These are phyloP conservation scores for Cytauxzoon felis DNA, from an alignment of 169 alveolate genomes.

Conservation along the genomic window DNA sequence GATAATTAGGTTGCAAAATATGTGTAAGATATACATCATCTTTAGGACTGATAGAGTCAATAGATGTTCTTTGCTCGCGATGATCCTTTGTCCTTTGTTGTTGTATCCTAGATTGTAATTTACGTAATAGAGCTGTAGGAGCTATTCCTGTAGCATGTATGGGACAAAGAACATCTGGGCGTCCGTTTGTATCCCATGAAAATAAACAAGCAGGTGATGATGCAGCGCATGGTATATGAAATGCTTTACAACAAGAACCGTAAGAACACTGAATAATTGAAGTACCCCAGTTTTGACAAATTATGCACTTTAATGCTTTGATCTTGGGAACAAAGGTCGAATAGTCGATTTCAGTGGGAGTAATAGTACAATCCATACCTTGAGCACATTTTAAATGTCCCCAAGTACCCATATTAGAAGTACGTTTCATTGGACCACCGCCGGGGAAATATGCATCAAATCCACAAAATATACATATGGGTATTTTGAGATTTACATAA, in stretches of 20 bases:
- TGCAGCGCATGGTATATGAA: slow-evolving; percentile 76
- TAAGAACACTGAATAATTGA: slow-evolving; percentile 69
- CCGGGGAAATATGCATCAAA: slow-evolving; percentile 72
- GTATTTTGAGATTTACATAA: slow-evolving; percentile 52
- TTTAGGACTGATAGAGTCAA: slow-evolving; percentile 30
- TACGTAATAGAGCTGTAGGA: slow-evolving; percentile 74
- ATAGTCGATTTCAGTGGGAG: slow-evolving; percentile 38
- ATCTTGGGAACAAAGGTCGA: slow-evolving; percentile 63
- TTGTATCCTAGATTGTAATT: slow-evolving; percentile 64
- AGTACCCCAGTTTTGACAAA: slow-evolving; percentile 53
- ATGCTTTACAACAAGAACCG: slow-evolving; percentile 69
- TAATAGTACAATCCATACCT: slow-evolving; percentile 60
- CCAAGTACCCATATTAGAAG: slow-evolving; percentile 71
- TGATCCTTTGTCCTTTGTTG: slow-evolving; percentile 59
- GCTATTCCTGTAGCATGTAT: slow-evolving; percentile 72
- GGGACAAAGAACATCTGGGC: slow-evolving; percentile 70
- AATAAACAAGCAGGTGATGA: slow-evolving; percentile 67
- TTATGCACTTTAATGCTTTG: slow-evolving; percentile 59
- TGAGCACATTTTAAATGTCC: slow-evolving; percentile 75
- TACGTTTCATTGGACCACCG: slow-evolving; percentile 76
- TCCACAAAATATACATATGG: slow-evolving; percentile 72
- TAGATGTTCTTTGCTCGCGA: slow-evolving; percentile 1
- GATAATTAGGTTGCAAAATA: slow-evolving; percentile 50
- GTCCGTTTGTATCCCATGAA: slow-evolving; percentile 65
- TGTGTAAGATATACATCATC: slow-evolving; percentile 54